Conservation (phyloP, 73 alveolate genomes). For the Breviolum minutum region DNA sequence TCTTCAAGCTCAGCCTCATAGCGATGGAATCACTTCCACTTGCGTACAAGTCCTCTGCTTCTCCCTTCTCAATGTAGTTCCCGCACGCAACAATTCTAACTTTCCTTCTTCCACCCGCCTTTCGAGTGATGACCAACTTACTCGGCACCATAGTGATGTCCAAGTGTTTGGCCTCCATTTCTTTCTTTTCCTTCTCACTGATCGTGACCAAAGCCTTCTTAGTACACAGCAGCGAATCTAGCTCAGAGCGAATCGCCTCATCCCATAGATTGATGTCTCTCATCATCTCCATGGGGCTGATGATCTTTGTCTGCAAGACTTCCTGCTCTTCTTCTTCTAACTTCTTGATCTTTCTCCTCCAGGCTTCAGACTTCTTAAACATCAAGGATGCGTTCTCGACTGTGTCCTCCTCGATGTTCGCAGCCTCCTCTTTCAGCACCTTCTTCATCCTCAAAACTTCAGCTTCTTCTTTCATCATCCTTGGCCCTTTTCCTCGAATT, state of each 20-base stretch:
- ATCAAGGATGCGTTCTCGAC: background rate
- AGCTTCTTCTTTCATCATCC: background rate
- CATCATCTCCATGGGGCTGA: background rate
- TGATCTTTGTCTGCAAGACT: background rate
- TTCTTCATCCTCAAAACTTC: background rate
- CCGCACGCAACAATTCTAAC: background rate
- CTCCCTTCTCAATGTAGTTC: background rate
- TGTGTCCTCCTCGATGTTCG: background rate
- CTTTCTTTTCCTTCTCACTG: background rate
- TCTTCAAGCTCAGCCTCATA: background rate
- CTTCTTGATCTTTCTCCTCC: no score
- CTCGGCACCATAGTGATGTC: background rate
- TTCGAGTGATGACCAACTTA: background rate
- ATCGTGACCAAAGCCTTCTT: background rate
- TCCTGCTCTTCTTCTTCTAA: no score
- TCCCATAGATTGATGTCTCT: background rate
- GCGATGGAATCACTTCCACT: background rate
- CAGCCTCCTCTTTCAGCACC: background rate
- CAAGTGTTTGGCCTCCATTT: background rate
- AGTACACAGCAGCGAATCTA: background rate
- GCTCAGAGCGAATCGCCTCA: background rate
- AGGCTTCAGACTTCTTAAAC: background rate
- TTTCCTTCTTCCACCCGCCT: background rate
- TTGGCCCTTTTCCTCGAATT: background rate
- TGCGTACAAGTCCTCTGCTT: background rate